Evolutionary conservation across 495 filamentous ascomycete species (phyloP).

Genomic region (Xylaria scruposa): DNA sequence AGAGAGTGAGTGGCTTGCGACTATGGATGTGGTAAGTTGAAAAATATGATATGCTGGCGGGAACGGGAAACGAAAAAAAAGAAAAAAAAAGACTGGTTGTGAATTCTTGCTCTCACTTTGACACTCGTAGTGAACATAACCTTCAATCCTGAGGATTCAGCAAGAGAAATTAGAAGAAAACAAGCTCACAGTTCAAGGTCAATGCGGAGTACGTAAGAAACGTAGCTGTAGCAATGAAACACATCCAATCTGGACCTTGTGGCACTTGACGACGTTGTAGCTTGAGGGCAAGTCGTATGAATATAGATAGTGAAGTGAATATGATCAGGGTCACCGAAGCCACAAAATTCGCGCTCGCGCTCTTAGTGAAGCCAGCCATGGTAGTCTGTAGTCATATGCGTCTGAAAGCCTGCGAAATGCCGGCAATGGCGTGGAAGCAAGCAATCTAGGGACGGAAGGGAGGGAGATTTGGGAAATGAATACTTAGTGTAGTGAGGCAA

Average conservation of each 20-base stretch:
- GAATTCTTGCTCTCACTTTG: not conserved
- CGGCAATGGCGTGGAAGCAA: not conserved
- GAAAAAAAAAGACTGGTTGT: not conserved
- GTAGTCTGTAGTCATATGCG: not conserved
- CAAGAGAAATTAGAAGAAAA: not conserved
- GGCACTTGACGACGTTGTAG: not conserved
- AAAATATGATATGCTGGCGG: not conserved
- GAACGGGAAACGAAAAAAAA: not conserved
- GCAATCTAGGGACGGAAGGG: not conserved
- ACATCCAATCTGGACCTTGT: conserved; percentile 10
- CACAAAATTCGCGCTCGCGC: not conserved
- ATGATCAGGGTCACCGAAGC: not conserved
- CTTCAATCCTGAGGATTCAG: not conserved
- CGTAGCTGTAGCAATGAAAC: not conserved
- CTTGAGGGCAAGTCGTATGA: not conserved
- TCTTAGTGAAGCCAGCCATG: conserved; percentile 4
- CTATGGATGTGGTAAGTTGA: not conserved
- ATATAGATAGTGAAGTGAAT: not conserved
- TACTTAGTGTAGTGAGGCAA: not conserved
- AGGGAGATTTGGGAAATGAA: not conserved
- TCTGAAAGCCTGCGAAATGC: not conserved
- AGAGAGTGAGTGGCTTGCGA: not conserved
- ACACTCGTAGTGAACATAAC: not conserved
- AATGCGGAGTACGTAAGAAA: not conserved
- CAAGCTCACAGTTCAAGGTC: not conserved